Conservation (phyloP, 1,139 yeast genomes). For the Taphrina sp. region DNA sequence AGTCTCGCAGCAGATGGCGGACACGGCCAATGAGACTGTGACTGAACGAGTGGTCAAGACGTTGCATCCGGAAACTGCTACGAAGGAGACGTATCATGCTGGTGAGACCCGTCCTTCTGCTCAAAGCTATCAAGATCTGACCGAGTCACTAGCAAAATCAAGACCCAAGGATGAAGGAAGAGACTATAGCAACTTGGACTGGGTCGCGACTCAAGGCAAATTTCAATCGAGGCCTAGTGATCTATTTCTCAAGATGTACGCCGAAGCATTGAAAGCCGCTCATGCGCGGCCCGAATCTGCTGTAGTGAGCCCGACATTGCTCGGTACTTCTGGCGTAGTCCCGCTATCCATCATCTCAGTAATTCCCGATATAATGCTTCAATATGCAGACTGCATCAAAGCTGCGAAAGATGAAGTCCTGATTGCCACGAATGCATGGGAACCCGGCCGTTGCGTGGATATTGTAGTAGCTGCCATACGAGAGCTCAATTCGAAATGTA, state of each 20-base stretch:
- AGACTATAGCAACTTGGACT: not conserved
- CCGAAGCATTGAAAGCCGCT: conserved; percentile 10
- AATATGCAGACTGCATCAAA: conserved; percentile 20
- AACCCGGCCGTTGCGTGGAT: conserved; percentile 17
- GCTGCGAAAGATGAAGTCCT: conserved; percentile 9
- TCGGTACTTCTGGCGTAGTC: conserved; percentile 21
- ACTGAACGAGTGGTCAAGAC: not conserved
- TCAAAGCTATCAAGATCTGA: not conserved
- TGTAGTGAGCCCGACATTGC: conserved; percentile 15
- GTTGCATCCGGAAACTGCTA: conserved; percentile 7
- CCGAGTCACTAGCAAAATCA: not conserved
- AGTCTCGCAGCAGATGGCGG: not conserved
- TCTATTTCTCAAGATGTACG: conserved; percentile 13
- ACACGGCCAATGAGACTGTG: conserved; percentile 2
- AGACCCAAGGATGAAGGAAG: not conserved
- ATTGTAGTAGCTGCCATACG: conserved; percentile 13
- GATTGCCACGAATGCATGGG: conserved; percentile 23
- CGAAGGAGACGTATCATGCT: conserved; percentile 2
- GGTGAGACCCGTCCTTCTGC: not conserved
- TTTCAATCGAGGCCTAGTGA: conserved; percentile 7
- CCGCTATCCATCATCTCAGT: conserved; percentile 19
- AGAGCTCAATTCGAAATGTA: not conserved
- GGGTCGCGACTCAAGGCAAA: conserved; percentile 9
- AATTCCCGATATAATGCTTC: conserved; percentile 24
- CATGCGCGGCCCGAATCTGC: conserved; percentile 13